These are phyloP conservation scores for Cyclostephanos tholiformis DNA, from an alignment of 108 stramenopile species.

Conservation along the genomic window DNA sequence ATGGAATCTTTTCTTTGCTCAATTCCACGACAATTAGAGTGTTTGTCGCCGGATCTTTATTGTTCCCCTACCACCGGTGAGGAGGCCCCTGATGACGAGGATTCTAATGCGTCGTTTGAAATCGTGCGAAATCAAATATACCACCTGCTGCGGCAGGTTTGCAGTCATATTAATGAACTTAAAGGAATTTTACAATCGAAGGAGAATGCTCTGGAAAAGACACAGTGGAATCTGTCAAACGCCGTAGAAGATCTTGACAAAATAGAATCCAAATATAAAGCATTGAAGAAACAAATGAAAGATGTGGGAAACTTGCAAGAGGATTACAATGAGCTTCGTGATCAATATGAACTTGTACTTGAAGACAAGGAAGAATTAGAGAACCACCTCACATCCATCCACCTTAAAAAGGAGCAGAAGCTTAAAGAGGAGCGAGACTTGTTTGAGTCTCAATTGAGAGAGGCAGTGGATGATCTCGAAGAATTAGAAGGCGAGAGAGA, in stretches of 20 bases:
- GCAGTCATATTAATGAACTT: constrained; percentile 5
- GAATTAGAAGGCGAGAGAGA: constrained; percentile 43
- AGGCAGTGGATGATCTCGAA: constrained; percentile 49
- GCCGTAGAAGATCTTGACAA: constrained; percentile 23
- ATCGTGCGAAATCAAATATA: constrained; percentile 12
- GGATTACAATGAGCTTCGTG: constrained; percentile 38
- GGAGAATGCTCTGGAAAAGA: constrained; percentile 19
- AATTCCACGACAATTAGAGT: constrained; percentile 11
- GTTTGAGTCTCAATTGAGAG: constrained; percentile 33
- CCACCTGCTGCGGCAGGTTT: constrained; percentile 11
- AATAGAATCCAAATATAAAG: constrained; percentile 34
- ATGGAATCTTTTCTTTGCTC: constrained; percentile 3
- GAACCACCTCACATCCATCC: neutral
- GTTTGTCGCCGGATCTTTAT: constrained; percentile 9
- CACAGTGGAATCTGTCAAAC: constrained; percentile 30
- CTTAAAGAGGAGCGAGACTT: constrained; percentile 33
- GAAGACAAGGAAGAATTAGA: constrained; percentile 14
- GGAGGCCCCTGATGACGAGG: constrained; percentile 2
- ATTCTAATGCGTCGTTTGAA: constrained; percentile 10
- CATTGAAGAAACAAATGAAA: constrained; percentile 28
- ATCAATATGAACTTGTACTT: constrained; percentile 21
- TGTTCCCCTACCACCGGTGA: neutral
- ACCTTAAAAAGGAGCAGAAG: constrained; percentile 19
- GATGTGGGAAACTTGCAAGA: constrained; percentile 16
- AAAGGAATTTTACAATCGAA: constrained; percentile 11